Percentiles rank a stretch among this genome's conserved stretches.
These are phyloP conservation scores for Cercospora berteroae DNA, from an alignment of 2,329 filamentous ascomycete genomes.

Conservation along the genomic window DNA sequence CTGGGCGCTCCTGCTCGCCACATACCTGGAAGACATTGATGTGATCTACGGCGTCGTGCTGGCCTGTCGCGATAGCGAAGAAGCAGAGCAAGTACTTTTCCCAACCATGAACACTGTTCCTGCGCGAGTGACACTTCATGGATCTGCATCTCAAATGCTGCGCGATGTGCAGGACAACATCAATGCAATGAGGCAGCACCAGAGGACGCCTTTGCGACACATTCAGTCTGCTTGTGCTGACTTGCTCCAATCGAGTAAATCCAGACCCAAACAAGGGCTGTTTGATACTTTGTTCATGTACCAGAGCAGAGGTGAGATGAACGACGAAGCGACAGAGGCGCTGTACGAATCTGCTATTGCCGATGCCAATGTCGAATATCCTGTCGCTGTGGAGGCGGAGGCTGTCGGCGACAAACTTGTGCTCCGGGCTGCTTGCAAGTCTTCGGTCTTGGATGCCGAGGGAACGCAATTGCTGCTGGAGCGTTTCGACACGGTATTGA, in stretches of 20 bases:
- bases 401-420: conserved; percentile 53
- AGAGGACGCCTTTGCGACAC: conserved; percentile 74
- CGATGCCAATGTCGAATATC: conserved; percentile 71
- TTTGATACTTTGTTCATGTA: conserved; percentile 68
- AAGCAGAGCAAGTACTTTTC: conserved; percentile 68
- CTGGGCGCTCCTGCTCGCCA: conserved; percentile 70
- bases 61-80: conserved; percentile 76
- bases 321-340: conserved; percentile 13
- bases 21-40: conserved; percentile 63
- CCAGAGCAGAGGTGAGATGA: conserved; percentile 53
- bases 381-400: conserved; percentile 80
- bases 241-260: conserved; percentile 14
- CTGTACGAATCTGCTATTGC: conserved; percentile 65
- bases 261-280: conserved; percentile 42
- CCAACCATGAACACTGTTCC: conserved; percentile 91
- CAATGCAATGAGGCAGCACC: conserved; percentile 64
- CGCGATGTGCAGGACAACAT: conserved; percentile 71
- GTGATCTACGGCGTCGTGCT: conserved; percentile 80
- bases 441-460: conserved; percentile 49
- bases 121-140: conserved; percentile 70
- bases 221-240: conserved; percentile 53
- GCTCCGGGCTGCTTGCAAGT: conserved; percentile 72
- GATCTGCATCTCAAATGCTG: conserved; percentile 63
- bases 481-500: conserved; percentile 60
- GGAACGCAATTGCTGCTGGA: conserved; percentile 55